These are phyloP conservation scores for Saccharomyces eubayanus DNA, from an alignment of 805 yeast species.

Conservation along the genomic window DNA sequence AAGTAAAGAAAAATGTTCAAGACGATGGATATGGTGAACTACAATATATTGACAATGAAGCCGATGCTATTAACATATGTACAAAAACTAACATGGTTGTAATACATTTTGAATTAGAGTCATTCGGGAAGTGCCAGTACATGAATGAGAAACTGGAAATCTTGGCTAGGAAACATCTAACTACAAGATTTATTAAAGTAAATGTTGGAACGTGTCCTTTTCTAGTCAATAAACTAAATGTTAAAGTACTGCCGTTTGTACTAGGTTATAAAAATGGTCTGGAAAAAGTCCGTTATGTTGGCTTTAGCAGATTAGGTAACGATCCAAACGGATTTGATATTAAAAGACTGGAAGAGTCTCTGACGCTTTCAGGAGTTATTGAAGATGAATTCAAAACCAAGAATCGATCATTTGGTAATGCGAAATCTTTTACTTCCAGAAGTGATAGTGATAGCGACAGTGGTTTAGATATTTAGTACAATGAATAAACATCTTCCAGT, in stretches of 20 bases:
- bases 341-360: constrained; percentile 40
- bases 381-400: not conserved
- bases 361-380: constrained; percentile 8
- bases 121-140: constrained; percentile 50
- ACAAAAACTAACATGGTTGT: constrained; percentile 37
- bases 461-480: constrained; percentile 5
- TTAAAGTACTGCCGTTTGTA: constrained; percentile 67
- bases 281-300: constrained; percentile 54
- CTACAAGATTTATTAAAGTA: constrained; percentile 45
- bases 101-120: constrained; percentile 56
- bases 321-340: constrained; percentile 40
- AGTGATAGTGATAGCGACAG: constrained; percentile 4
- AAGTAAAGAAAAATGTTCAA: constrained; percentile 29
- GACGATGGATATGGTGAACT: constrained; percentile 40
- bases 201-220: constrained; percentile 65
- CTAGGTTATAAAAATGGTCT: constrained; percentile 51
- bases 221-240: constrained; percentile 50
- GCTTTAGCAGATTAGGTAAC: constrained; percentile 55
- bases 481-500: not conserved
- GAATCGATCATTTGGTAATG: not conserved
- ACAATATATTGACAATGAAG: constrained; percentile 41
- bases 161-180: constrained; percentile 52
- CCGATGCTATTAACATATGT: constrained; percentile 46
- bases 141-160: constrained; percentile 42
- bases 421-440: not conserved